phyloP scores from a whole-genome alignment of 257 asterid species.

The Solanum lignicaule region DNA sequence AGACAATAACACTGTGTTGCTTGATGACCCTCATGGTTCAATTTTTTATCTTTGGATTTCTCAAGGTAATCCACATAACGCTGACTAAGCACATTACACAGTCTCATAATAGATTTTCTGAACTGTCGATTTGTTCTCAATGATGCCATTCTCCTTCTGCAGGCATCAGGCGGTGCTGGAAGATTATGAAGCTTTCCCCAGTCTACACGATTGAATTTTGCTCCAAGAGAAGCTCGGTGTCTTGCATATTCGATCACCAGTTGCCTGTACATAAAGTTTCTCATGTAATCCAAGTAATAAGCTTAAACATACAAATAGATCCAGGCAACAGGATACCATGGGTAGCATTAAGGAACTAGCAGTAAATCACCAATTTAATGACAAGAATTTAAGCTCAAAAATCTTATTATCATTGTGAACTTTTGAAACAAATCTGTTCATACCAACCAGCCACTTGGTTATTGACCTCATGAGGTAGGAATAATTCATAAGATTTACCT shows the following conservation, averaged over 20 bases:
- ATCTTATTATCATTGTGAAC: neutral
- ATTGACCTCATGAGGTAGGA: neutral
- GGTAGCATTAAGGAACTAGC: neutral
- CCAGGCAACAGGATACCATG: neutral
- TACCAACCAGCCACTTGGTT: constrained; percentile 2
- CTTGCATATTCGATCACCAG: constrained; percentile 72
- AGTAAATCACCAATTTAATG: neutral
- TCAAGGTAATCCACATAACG: constrained; percentile 53
- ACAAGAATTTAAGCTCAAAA: neutral
- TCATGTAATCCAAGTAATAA: neutral
- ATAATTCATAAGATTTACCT: constrained; percentile 40
- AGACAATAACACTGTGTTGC: constrained; percentile 19
- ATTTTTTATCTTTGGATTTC: constrained; percentile 36
- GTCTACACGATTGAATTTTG: constrained; percentile 59
- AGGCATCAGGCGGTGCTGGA: constrained; percentile 71
- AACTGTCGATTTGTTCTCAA: constrained; percentile 39
- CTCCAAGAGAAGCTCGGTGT: constrained; percentile 77
- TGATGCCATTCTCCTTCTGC: constrained; percentile 80
- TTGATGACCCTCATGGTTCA: constrained; percentile 23
- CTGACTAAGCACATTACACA: constrained; percentile 58
- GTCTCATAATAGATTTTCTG: constrained; percentile 60
- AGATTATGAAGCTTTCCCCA: constrained; percentile 70
- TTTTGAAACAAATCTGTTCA: neutral
- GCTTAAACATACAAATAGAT: neutral
- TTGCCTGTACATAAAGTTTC: constrained; percentile 32